Conservation (phyloP, 208 protist species). For the Acanthamoeba triangularis region DNA sequence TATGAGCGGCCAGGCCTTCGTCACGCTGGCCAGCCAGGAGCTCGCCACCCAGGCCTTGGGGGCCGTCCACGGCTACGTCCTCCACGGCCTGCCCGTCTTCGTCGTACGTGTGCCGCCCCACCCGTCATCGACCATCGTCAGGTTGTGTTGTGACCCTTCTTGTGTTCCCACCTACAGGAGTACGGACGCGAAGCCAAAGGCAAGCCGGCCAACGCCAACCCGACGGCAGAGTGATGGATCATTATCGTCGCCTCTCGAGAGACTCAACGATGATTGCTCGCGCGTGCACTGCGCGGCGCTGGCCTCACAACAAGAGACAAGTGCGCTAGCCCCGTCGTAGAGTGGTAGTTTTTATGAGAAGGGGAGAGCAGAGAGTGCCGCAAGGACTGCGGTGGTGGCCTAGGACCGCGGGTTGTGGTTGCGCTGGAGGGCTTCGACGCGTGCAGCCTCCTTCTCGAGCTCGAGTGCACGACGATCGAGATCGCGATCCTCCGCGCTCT, state of each 20-base stretch:
- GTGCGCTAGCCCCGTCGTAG: not conserved
- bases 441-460: not conserved
- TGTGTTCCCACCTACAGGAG: not conserved
- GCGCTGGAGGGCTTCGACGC: slow-evolving; percentile 4
- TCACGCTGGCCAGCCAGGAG: slow-evolving; percentile 24
- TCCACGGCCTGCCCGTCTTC: not conserved
- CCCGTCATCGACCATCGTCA: not conserved
- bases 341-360: too few relatives aligned
- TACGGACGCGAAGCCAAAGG: not conserved
- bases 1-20: slow-evolving; percentile 50
- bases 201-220: not conserved
- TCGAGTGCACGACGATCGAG: not conserved
- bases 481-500: slow-evolving; percentile 27
- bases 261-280: too few relatives aligned
- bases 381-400: not conserved
- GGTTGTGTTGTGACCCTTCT: not conserved
- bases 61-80: slow-evolving; percentile 12
- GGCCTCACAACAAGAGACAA: too few relatives aligned
- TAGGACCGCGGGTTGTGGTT: not conserved
- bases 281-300: too few relatives aligned
- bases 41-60: slow-evolving; percentile 17
- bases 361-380: too few relatives aligned
- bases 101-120: not conserved
- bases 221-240: too few relatives aligned
- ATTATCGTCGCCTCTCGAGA: not conserved